Base-by-base conservation (phyloP, 306 rosid species). In the Castanopsis chinensis region DNA sequence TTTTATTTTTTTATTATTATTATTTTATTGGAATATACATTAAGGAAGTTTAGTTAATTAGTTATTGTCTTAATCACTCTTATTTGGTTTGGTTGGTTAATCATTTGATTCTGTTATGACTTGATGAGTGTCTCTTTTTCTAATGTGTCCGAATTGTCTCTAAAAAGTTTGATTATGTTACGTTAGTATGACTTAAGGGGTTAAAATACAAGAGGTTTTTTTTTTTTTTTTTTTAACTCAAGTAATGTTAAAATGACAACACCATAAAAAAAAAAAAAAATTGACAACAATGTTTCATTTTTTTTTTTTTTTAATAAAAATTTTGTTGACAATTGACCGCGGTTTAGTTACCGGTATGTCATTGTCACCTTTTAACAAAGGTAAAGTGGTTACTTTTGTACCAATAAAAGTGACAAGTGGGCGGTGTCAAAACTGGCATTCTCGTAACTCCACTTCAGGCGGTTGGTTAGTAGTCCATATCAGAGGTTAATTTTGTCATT, bases 1-100 rank as follows among this genome's bases (percentile, higher is more conserved):
- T 49, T 49, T 12, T 49, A 0, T 49, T 12, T 11, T 45, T 49
- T 45, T 45, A 11, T 49, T 49, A 7, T 37, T 4, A 32, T 33
- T 41, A 37, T 49, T 45, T 49, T 49, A 49, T 49, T 49, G 15
- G 53, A 10, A 49, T 41, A 41, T 41, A 8, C 45, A 41, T 2
- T 41, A 12, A 87, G 85, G 41, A 92, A 92, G 99, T 98, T 95
- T 79, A 69, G 89, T 59, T 73, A 69, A 77, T 78, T 80, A 73
- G 81, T 77, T 85, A 56, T 77, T 83, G 84, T 76, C 67, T 71
- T 37, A 20, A 41, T 41, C 45, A 41, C 8, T 41, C 45, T 41
- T 41, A 8, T 8, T 54, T 79, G 72, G 69, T 55, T 81, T 76
- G 27, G 51, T 63, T 82, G 43, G 69, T 71, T 78, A 83, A 63